These are phyloP conservation scores for Phytophthora palmivora DNA, from an alignment of 352 stramenopile genomes.

Conservation along the genomic window DNA sequence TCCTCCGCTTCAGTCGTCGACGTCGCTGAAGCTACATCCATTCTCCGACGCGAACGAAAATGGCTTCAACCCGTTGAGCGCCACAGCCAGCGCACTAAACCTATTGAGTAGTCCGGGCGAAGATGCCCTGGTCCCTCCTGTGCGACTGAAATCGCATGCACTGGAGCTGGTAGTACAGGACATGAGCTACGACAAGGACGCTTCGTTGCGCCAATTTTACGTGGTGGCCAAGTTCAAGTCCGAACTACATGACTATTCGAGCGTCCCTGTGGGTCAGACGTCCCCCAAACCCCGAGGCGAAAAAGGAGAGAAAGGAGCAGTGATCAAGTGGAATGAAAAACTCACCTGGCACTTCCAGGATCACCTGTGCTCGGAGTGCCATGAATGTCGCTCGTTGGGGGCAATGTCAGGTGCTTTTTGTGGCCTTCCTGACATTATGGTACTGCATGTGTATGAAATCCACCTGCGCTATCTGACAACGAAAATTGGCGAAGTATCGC, in stretches of 20 bases:
- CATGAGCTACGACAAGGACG: constrained; percentile 80
- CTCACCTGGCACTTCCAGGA: constrained; percentile 83
- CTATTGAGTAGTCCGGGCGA: constrained; percentile 28
- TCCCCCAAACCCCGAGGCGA: constrained; percentile 71
- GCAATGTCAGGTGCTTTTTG: constrained; percentile 70
- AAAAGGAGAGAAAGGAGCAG: constrained; percentile 54
- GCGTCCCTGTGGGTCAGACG: constrained; percentile 78
- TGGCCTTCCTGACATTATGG: constrained; percentile 79
- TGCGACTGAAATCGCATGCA: constrained; percentile 66
- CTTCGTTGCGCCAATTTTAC: constrained; percentile 83
- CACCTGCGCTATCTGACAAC: constrained; percentile 84
- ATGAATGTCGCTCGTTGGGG: constrained; percentile 69
- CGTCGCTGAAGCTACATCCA: constrained; percentile 25
- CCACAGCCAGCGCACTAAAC: constrained; percentile 34
- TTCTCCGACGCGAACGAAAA: constrained; percentile 33
- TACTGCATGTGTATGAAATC: constrained; percentile 87
- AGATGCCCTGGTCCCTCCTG: constrained; percentile 19
- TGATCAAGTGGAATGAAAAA: constrained; percentile 80
- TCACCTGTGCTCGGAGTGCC: constrained; percentile 74
- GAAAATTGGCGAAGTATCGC: constrained; percentile 80
- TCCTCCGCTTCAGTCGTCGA: constrained; percentile 11
- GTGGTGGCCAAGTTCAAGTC: constrained; percentile 88
- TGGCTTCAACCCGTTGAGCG: constrained; percentile 30
- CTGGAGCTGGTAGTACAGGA: constrained; percentile 73
- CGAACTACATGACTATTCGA: constrained; percentile 78